Evolutionary conservation across 2,329 filamentous ascomycete species (phyloP).

Genomic region (Atkinsonella texensis): DNA sequence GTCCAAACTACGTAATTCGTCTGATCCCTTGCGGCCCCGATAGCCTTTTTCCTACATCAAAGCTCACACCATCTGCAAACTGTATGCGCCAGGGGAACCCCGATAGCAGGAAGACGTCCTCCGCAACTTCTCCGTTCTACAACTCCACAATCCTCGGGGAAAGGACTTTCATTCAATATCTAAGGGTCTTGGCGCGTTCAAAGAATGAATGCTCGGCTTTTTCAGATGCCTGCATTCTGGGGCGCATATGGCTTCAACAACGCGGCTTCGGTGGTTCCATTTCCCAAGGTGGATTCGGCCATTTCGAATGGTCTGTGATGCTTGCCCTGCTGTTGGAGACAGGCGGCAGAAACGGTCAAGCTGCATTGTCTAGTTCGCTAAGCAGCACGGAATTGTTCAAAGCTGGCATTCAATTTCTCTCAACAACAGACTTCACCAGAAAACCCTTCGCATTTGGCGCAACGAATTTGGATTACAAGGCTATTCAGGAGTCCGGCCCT

Average conservation of each 20-base stretch:
- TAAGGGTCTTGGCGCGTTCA: constrained; percentile 61
- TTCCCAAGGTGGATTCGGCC: constrained; percentile 74
- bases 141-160: constrained; percentile 78
- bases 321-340: constrained; percentile 69
- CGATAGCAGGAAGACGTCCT: constrained; percentile 29
- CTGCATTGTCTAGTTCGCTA: constrained; percentile 65
- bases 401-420: constrained; percentile 77
- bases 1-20: constrained; percentile 45
- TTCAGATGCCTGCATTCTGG: constrained; percentile 73
- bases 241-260: constrained; percentile 80
- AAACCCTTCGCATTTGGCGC: constrained; percentile 46
- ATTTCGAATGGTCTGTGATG: constrained; percentile 81
- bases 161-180: constrained; percentile 57
- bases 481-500: constrained; percentile 39
- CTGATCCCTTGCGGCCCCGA: constrained; percentile 66
- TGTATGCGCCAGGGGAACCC: constrained; percentile 49
- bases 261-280: constrained; percentile 63
- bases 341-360: constrained; percentile 59
- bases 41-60: constrained; percentile 56
- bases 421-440: constrained; percentile 57
- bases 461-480: constrained; percentile 19
- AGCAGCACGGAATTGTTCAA: constrained; percentile 94
- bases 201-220: constrained; percentile 61
- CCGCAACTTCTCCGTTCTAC: constrained; percentile 64
- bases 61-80: constrained; percentile 58